A percentile compares a stretch with the other conserved stretches of the same genome.
Conservation (phyloP, 805 yeast genomes). For the Hanseniaspora jakobsenii region DNA sequence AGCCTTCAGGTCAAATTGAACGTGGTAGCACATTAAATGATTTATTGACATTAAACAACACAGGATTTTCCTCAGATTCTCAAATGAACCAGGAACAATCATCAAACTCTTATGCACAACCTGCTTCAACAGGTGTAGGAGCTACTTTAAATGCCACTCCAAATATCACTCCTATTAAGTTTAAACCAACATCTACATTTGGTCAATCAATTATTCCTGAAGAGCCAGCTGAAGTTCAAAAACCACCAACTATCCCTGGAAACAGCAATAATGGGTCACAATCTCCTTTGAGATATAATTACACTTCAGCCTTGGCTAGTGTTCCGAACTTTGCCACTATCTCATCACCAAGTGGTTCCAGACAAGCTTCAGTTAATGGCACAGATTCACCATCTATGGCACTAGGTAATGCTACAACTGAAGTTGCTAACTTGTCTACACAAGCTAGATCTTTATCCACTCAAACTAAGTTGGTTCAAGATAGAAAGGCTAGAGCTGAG, state of each 20-base stretch:
- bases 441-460: conserved; percentile 67
- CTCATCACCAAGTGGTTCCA: conserved; percentile 16
- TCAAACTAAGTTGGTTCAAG: conserved; percentile 61
- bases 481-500: conserved; percentile 62
- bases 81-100: no score
- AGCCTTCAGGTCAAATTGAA: no score
- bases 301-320: conserved; percentile 22
- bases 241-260: conserved; percentile 25
- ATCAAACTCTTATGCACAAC: conserved; percentile 19
- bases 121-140: no score
- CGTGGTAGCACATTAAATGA: no score
- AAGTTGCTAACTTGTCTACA: conserved; percentile 73
- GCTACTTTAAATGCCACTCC: no score
- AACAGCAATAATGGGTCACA: conserved; percentile 31
- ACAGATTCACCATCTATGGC: conserved; percentile 41
- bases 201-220: conserved; percentile 56
- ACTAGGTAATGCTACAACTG: conserved; percentile 68
- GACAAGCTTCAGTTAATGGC: conserved; percentile 19
- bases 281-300: conserved; percentile 18
- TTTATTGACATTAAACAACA: conserved; percentile 42
- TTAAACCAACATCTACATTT: conserved; percentile 74
- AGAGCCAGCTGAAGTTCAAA: conserved; percentile 22
- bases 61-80: conserved; percentile 41
- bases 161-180: conserved; percentile 31
- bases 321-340: conserved; percentile 27